Percentiles rank a stretch among this genome's conserved stretches.
Evolutionary conservation across 495 filamentous ascomycete genomes (phyloP).

Genomic region (Podospora sp.): DNA sequence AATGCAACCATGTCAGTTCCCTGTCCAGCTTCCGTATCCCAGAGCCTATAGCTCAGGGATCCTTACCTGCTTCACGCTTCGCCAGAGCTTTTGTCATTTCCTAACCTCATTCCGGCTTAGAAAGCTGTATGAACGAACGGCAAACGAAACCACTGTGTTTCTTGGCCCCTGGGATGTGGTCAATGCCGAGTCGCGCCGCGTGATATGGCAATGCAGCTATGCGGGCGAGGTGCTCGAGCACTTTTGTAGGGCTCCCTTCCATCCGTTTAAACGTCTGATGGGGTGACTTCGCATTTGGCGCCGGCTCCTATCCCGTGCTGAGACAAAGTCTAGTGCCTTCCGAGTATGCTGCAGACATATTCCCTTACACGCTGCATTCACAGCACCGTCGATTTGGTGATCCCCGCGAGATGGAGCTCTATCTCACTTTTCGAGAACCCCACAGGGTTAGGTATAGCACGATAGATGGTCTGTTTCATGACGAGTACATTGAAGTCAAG

Average conservation of each 20-base stretch:
- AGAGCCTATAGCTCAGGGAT: not conserved
- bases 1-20: conserved; percentile 40
- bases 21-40: not conserved
- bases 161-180: conserved; percentile 44
- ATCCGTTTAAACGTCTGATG: not conserved
- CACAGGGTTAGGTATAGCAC: conserved; percentile 40
- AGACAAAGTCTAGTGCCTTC: conserved; percentile 34
- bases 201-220: conserved; percentile 43
- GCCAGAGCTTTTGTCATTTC: conserved; percentile 14
- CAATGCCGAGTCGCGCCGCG: conserved; percentile 30
- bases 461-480: conserved; percentile 34
- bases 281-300: not conserved
- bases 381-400: conserved; percentile 40
- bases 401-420: conserved; percentile 40
- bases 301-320: conserved; percentile 2
- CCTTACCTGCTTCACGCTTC: not conserved
- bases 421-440: conserved; percentile 37
- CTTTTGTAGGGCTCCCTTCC: conserved; percentile 31
- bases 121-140: conserved; percentile 37
- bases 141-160: conserved; percentile 39
- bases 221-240: conserved; percentile 42
- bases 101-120: conserved; percentile 30
- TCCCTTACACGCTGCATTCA: conserved; percentile 38
- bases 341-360: conserved; percentile 33
- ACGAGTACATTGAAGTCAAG: conserved; percentile 39